Conservation (phyloP, 1,284 basidiomycete species). For the Ustilago cynodontis region DNA sequence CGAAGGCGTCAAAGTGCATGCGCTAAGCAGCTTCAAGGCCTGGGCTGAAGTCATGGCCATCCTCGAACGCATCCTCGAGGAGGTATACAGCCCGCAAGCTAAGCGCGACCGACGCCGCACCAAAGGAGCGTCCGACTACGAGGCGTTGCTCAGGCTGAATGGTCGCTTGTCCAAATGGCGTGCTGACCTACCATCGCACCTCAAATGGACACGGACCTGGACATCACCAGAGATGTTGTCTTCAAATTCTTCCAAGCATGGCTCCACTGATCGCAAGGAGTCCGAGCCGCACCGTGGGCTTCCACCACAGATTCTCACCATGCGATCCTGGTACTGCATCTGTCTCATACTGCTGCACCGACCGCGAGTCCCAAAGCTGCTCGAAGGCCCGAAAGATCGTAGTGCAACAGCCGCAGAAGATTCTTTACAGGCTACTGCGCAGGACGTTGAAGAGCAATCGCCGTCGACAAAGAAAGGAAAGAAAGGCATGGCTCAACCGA, state of each 20-base stretch:
- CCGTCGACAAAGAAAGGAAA: constrained; percentile 2
- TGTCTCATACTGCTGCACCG: constrained; percentile 53
- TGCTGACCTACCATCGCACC: constrained; percentile 35
- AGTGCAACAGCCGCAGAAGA: constrained; percentile 7
- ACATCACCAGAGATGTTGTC: constrained; percentile 27
- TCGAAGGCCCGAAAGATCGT: constrained; percentile 13
- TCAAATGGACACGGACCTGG: constrained; percentile 47
- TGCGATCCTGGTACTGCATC: constrained; percentile 56
- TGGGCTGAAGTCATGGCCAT: constrained; percentile 55
- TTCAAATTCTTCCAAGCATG: not conserved
- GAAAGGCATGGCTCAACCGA: not conserved
- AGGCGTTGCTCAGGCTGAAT: constrained; percentile 34
- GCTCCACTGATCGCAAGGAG: constrained; percentile 25
- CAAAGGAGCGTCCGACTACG: constrained; percentile 33
- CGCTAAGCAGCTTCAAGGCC: constrained; percentile 49
- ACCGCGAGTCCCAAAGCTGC: constrained; percentile 45
- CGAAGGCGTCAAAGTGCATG: constrained; percentile 50
- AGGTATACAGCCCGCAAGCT: constrained; percentile 52
- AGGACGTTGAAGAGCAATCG: not conserved
- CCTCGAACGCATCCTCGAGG: constrained; percentile 50
- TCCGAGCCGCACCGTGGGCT: constrained; percentile 35
- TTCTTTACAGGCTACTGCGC: not conserved
- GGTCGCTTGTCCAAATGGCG: constrained; percentile 33
- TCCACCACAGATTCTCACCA: constrained; percentile 49
- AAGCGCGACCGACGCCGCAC: constrained; percentile 41